Evolutionary conservation across 1,284 basidiomycete genomes (phyloP), one percentile per base, ranked within the genome.

Genomic region (Trichosporon sp.): DNA sequence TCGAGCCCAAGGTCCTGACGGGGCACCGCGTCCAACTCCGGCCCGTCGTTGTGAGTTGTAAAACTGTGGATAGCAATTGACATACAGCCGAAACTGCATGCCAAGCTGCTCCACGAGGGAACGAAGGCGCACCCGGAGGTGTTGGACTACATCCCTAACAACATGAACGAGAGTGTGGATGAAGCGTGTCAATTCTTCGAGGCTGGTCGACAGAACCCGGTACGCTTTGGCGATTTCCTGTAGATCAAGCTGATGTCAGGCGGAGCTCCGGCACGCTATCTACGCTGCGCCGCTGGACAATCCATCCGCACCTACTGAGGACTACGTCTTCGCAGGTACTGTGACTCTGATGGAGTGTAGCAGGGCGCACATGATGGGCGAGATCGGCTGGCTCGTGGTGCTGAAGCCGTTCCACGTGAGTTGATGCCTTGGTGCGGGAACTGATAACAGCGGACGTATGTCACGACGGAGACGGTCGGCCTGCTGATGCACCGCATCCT

Each of bases 341-440:
- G 67, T 75, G 13, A 70, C 70, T 8, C 65, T 73, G 61, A 73
- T 75, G 56, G 71, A 69, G 56, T 61, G 69, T 5, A 68, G 64
- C 61, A 63, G 63, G 23, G 62, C 59, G 5, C 62, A 73, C 60
- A 72, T 74, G 73, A 68, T 66, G 25, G 65, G 63, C 34, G 77
- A 78, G 69, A 71, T 74, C 21, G 77, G 77, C 1, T 77, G 68
- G 65, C 71, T 78, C 62, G 65, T 72, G 36, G 74, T 78, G 49
- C 63, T 75, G 52, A 68, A 63, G 29, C 66, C 66, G 25, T 78
- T 71, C 62, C 77, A 78, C 61, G 75, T 74, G 34, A 58, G 71
- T 63, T 11, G 7, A 13, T 11, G 6, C 16, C 9, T 16, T 25
- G 8, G 11, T 11, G n/a, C 4, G 2, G 16, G n/a, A 59, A 34